Percentiles rank a stretch among this genome's conserved stretches.
phyloP scores from a whole-genome alignment of 352 stramenopile species.

The Globisporangium rhizosaccharum region DNA sequence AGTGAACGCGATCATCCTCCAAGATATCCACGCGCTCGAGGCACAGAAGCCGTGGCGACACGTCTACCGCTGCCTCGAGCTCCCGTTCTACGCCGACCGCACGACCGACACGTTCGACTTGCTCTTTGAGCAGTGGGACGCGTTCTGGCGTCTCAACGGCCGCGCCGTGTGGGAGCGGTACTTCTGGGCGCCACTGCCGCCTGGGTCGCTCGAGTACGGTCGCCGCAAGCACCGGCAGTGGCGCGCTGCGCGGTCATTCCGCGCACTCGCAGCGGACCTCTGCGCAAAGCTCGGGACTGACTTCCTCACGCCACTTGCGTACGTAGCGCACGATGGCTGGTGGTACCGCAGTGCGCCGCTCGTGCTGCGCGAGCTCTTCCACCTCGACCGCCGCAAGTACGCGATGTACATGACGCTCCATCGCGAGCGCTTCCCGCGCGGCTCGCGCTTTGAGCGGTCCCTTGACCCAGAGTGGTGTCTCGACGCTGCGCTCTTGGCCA shows the following conservation, averaged over 20 bases:
- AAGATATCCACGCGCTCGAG: slow-evolving; percentile 21
- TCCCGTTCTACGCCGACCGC: slow-evolving; percentile 27
- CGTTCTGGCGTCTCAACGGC: slow-evolving; percentile 34
- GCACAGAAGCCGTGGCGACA: slow-evolving; percentile 35
- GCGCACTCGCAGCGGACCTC: slow-evolving; percentile 26
- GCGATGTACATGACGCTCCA: slow-evolving; percentile 18
- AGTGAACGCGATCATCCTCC: slow-evolving; percentile 18
- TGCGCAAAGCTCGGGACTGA: slow-evolving; percentile 1
- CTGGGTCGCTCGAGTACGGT: slow-evolving; percentile 18
- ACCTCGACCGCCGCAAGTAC: slow-evolving; percentile 11
- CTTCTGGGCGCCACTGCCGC: slow-evolving; percentile 34
- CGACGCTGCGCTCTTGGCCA: background rate
- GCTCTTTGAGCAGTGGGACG: slow-evolving; percentile 46
- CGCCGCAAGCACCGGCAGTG: slow-evolving; percentile 28
- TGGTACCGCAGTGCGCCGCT: slow-evolving; percentile 30
- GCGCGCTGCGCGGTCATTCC: slow-evolving; percentile 25
- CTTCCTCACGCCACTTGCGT: slow-evolving; percentile 7
- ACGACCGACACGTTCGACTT: slow-evolving; percentile 28
- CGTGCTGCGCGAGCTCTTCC: slow-evolving; percentile 21
- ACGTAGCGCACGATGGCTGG: slow-evolving; percentile 19
- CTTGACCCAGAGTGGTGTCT: slow-evolving; percentile 25
- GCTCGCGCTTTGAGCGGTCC: slow-evolving; percentile 14
- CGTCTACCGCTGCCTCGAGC: slow-evolving; percentile 33
- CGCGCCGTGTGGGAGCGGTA: slow-evolving; percentile 42
- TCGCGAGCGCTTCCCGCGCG: slow-evolving; percentile 24